Base-by-base conservation (phyloP, 108 stramenopile genomes). In the Asterionellopsis glacialis region DNA sequence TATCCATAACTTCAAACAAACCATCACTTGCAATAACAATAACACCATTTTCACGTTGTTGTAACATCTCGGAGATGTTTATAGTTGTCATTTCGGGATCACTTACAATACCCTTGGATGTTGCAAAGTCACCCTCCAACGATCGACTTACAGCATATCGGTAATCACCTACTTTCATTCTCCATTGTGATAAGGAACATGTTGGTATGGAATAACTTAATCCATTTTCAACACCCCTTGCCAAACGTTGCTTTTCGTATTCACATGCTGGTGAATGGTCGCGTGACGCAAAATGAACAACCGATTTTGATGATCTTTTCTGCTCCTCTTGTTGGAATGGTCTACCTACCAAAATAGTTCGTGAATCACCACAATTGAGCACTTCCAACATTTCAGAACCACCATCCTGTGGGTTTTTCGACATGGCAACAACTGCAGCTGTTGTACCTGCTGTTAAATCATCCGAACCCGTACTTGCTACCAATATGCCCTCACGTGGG, bases 301-400 rank as follows among this genome's bases (percentile, higher is more conserved):
- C 33, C 33, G 33, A 33, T n/a, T n/a, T n/a, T n/a, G n/a, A n/a
- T 33, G 33, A 5, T 33, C 33, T 33, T 33, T 33, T 33, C 33
- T 2, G 2, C 7, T 33, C 7, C 33, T 7, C 33, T 33, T 33
- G 5, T 33, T 33, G 33, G 7, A 33, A 33, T 2, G 33, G 33
- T 33, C 33, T 33, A 33, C 33, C 33, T 19, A 88, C 33, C 0
- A 86, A 61, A 15, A 91, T 39, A 24, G 81, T 76, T 48, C 90
- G 64, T 7, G 84, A 86, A 45, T 91, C 90, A 11, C 90, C 90
- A 60, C 90, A 91, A 55, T 91, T 88, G 24, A 88, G 53, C 25
- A 87, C 57, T 13, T 74, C 61, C 41, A 88, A n/a, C 24, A 83
- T 68, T n/a, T 43, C 65, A 2, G 33, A 33, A 33, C 33, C 33